Evolutionary conservation across 768 basidiomycete genomes (phyloP), one percentile per base, ranked within the genome.

Genomic region (Phlegmacium glaucopus): DNA sequence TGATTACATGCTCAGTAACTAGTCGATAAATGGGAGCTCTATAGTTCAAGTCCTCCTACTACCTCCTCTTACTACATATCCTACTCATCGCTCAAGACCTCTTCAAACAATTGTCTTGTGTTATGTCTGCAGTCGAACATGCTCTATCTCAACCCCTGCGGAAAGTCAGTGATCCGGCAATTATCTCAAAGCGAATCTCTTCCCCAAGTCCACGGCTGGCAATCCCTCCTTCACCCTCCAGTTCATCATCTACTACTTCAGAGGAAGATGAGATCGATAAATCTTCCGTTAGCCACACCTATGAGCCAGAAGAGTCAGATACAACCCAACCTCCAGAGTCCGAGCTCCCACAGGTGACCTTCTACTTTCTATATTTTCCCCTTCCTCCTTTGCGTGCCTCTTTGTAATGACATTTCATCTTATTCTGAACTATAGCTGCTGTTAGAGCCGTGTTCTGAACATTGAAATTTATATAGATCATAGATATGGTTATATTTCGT

Each of bases 401-500:
- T 22, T 5, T 22, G 5, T 22, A 22, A 22, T 22, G 5, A 22
- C 22, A 22, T 22, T 22, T 22, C 22, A 22, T 22, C 22, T 22
- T 22, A 22, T 22, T 5, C 22, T 22, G 22, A 22, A 22, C 22
- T 22, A 22, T 22, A 22, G 22, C 22, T 22, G 22, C 22, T 22
- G 22, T 22, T 22, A 22, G 22, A 22, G 22, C 22, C 22, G 5
- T 22, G 22, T 22, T 22, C 22, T 22, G 22, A 22, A 5, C 22
- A 22, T 22, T 22, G 5, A 22, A 22, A 22, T 22, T 22, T 22
- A 2, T 22, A 22, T 5, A 22, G 22, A 22, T 22, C 22, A 81
- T 97, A 59, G 81, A 96, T 63, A 80, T 83, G 80, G 83, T 85
- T 0, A 85, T 78, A 13, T 92, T 99, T 64, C 57, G 64, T 5